Base-by-base conservation (phyloP, 164 flowering plant species). In the Paratinospora sagittata region DNA sequence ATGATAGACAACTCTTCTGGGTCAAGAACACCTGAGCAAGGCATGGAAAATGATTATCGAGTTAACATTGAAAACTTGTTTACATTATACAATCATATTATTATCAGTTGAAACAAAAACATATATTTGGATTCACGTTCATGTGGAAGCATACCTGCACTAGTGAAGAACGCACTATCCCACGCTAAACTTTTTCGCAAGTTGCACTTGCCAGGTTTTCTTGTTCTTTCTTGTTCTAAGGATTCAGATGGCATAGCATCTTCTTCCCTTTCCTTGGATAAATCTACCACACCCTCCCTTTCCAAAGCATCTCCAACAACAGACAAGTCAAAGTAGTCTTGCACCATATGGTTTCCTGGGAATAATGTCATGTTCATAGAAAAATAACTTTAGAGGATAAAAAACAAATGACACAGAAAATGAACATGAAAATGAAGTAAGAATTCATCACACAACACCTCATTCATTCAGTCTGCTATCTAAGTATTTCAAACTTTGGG, bases 121-220 rank as follows among this genome's bases (percentile, higher is more conserved):
- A 27, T n/a, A 55, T 68, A n/a, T 24, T 41, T 3, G 13, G 19
- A 43, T 27, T 65, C 13, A 8, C 17, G 45, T 37, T 19, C 24
- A 41, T 6, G 60, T 65, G 60, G 69, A 73, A 52, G 65, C 79
- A 72, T 73, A 87, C 97, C 93, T 74, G 82, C 94, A 83, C 81
- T 85, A 17, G 92, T 91, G 75, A 92, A 95, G 79, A 95, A 95
- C 3, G 98, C 99, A 72, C 80, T 89, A 73, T 95, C 97, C 99
- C 99, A 95, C 6, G 98, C 99, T 72, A 95, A 84, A 84, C 99
- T 95, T 76, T 92, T 89, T n/a, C 99, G 97, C 80, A 95, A 77
- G 75, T 95, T 91, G 69, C 82, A 87, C 79, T 87, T 92, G 11
- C 82, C 83, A 71, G 16, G 75, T 74, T 74, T 85, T 63, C 63